A percentile compares a stretch with the other conserved stretches of the same genome.
These are phyloP conservation scores for Beauveria varroae DNA, from an alignment of 2,329 filamentous ascomycete genomes.

Conservation along the genomic window DNA sequence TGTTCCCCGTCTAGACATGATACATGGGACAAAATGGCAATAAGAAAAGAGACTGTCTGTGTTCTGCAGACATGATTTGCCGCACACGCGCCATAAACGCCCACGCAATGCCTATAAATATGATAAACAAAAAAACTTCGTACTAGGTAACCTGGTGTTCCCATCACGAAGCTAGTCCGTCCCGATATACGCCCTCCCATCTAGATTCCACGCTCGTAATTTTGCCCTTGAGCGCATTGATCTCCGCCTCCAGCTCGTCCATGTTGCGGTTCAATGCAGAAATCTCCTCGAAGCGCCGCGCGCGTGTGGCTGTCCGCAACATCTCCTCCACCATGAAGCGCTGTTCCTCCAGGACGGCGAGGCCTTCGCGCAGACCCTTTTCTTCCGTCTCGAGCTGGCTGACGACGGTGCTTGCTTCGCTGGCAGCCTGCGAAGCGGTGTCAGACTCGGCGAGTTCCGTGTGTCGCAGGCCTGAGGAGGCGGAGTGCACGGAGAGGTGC, in stretches of 20 bases:
- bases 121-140: neutral
- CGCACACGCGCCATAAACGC: conserved; percentile 3
- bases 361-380: conserved; percentile 67
- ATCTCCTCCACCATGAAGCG: conserved; percentile 83
- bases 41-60: neutral
- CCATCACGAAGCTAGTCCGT: conserved; percentile 18
- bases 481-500: conserved; percentile 26
- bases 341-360: conserved; percentile 86
- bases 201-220: conserved; percentile 57
- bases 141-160: neutral
- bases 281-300: conserved; percentile 80
- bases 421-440: conserved; percentile 35
- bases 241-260: conserved; percentile 75
- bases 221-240: conserved; percentile 57
- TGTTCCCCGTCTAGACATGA: neutral
- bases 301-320: conserved; percentile 68
- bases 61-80: neutral
- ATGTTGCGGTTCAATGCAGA: conserved; percentile 70
- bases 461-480: conserved; percentile 36
- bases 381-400: conserved; percentile 71
- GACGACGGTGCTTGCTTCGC: conserved; percentile 46
- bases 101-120: conserved; percentile 12
- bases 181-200: conserved; percentile 46
- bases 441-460: conserved; percentile 40
- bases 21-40: neutral